Base-by-base conservation (phyloP, 768 basidiomycete species). In the Kwoniella mangroviensis region DNA sequence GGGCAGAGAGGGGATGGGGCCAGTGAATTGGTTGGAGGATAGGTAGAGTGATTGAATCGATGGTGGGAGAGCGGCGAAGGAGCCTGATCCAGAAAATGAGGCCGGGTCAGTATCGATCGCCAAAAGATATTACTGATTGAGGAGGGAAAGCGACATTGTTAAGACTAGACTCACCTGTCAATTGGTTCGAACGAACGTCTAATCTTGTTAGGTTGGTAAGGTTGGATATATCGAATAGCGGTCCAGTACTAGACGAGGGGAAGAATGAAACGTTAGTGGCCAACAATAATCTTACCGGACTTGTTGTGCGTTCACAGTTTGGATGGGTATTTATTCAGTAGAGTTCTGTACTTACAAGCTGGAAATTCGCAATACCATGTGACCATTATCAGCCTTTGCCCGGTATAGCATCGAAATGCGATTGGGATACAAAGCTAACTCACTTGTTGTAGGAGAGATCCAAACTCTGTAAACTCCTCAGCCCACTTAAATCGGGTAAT, bases 21-120 rank as follows among this genome's bases (percentile, higher is more conserved):
- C 70, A 11, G 51, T 69, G 65, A 76, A 66, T 17, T 21, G 21
- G 41, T 72, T 72, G n/a, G 57, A 61, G 3, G 71, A 67, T 45
- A 72, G 61, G 51, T 68, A 57, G 3, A 72, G 22, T 40, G 64
- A 60, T 41, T 55, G 52, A 2, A 72, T 61, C 1, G 61, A 58
- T 0, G 61, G 21, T 2, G 71, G 59, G 1, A 59, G 28, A 42
- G 24, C 17, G n/a, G 68, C 62, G 43, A 63, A 66, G 10, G 61
- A 12, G 2, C 68, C 68, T 69, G 42, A 60, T 40, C 13, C 49
- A 41, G 22, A 24, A n/a, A 21, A 10, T 21, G 41, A 19, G 26
- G n/a, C 17, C n/a, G 13, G 58, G n/a, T 28, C 13, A 40, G 42
- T 59, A 42, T n/a, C 11, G 19, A 12, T 59, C 1, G 34, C 6